These are phyloP conservation scores for Neurospora sp. DNA, from an alignment of 2,329 filamentous ascomycete genomes.

Conservation along the genomic window DNA sequence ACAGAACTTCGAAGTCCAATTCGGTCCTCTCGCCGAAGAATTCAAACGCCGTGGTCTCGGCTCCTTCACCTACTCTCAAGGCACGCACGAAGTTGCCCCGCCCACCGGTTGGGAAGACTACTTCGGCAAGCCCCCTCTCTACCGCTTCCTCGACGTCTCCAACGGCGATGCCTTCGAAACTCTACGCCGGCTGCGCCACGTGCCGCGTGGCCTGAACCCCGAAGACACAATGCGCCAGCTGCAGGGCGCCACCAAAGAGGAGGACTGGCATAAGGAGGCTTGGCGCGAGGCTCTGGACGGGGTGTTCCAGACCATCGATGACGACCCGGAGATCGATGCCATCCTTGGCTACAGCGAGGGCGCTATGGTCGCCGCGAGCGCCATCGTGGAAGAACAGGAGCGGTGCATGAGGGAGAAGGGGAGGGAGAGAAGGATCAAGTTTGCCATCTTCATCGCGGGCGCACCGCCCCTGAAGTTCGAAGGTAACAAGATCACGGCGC, in stretches of 20 bases:
- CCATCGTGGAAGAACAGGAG: conserved; percentile 13
- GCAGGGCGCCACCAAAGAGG: conserved; percentile 4
- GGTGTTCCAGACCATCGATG: conserved; percentile 14
- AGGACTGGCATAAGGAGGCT: conserved; percentile 11
- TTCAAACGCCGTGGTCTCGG: conserved; percentile 13
- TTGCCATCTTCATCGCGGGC: conserved; percentile 37
- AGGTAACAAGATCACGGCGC: conserved; percentile 17
- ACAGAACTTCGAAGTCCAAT: conserved; percentile 19
- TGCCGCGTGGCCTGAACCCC: conserved; percentile 15
- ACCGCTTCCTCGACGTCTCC: conserved; percentile 18
- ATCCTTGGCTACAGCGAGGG: conserved; percentile 17
- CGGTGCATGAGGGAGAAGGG: conserved; percentile 4
- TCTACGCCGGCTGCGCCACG: conserved; percentile 15
- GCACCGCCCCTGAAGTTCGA: conserved; percentile 24
- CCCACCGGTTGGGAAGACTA: conserved; percentile 19
- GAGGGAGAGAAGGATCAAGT: conserved; percentile 16
- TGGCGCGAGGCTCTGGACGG: conserved; percentile 13
- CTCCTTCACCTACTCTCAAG: conserved; percentile 17
- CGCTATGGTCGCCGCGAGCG: conserved; percentile 18
- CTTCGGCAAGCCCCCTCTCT: conserved; percentile 17
- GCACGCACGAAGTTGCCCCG: conserved; percentile 15
- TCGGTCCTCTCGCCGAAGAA: conserved; percentile 17
- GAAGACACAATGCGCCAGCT: conserved; percentile 18
- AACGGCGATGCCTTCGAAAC: conserved; percentile 17
- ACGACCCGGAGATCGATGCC: conserved; percentile 17